Conservation (phyloP, 352 stramenopile genomes). For the Pythium aphanidermatum region DNA sequence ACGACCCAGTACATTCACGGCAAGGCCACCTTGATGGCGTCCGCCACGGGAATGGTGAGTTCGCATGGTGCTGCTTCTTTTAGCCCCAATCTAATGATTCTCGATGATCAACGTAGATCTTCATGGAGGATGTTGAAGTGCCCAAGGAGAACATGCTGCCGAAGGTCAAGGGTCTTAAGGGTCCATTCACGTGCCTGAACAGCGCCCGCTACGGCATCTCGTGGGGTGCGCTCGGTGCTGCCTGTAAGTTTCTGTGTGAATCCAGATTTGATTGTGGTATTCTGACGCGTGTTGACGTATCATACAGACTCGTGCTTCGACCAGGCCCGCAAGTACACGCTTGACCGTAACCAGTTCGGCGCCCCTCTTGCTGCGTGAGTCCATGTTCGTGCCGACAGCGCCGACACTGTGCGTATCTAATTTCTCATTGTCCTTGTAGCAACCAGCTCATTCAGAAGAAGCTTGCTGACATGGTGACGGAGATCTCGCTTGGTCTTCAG, state of each 20-base stretch:
- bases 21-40: slow-evolving; percentile 95
- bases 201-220: slow-evolving; percentile 97
- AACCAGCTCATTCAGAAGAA: slow-evolving; percentile 99
- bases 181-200: slow-evolving; percentile 98
- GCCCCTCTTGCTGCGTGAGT: slow-evolving; percentile 91
- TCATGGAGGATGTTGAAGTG: slow-evolving; percentile 96
- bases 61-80: not conserved
- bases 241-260: slow-evolving; percentile 40
- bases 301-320: slow-evolving; percentile 89
- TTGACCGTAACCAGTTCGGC: slow-evolving; percentile 95
- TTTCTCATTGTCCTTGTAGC: slow-evolving; percentile 19
- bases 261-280: not conserved
- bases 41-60: slow-evolving; percentile 88
- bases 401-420: slow-evolving; percentile 3
- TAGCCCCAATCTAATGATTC: too few species aligned
- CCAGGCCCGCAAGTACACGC: slow-evolving; percentile 91
- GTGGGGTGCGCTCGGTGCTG: slow-evolving; percentile 94
- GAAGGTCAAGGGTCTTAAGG: slow-evolving; percentile 86
- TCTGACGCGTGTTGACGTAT: not conserved
- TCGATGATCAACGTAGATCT: too few species aligned
- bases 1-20: slow-evolving; percentile 94
- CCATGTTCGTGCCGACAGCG: not conserved
- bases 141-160: slow-evolving; percentile 92
- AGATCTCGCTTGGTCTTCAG: slow-evolving; percentile 93
- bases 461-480: slow-evolving; percentile 95